phyloP scores from a whole-genome alignment of 495 filamentous ascomycete genomes.

The Massariosphaeria phaeospora region DNA sequence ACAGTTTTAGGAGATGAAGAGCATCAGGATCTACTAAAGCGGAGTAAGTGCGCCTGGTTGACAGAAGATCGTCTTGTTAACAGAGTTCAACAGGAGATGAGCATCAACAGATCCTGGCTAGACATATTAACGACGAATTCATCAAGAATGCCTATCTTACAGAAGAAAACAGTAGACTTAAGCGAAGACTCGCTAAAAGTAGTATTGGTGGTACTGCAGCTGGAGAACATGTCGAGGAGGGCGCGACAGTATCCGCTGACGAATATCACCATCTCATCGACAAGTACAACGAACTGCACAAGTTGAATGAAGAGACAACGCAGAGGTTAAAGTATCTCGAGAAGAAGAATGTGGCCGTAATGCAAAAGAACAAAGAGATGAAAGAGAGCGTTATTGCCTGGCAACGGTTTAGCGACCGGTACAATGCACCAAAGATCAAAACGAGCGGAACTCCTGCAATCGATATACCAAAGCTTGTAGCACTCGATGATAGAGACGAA shows the following conservation, averaged over 20 bases:
- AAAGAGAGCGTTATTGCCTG: slow-evolving; percentile 29
- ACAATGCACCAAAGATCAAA: slow-evolving; percentile 8
- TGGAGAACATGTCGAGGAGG: neutral
- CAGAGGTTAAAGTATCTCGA: slow-evolving; percentile 16
- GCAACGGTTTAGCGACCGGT: slow-evolving; percentile 26
- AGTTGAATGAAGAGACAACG: slow-evolving; percentile 13
- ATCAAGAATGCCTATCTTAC: slow-evolving; percentile 18
- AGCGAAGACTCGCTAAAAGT: slow-evolving; percentile 3
- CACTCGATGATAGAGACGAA: neutral
- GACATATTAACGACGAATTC: slow-evolving; percentile 10
- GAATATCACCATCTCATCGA: slow-evolving; percentile 23
- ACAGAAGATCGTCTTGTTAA: neutral
- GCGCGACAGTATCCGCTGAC: slow-evolving; percentile 10
- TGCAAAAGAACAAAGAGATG: slow-evolving; percentile 31
- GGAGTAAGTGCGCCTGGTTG: slow-evolving; percentile 6
- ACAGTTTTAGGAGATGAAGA: slow-evolving; percentile 9
- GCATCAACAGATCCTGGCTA: slow-evolving; percentile 17
- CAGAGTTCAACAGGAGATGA: slow-evolving; percentile 18
- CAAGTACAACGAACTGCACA: slow-evolving; percentile 31
- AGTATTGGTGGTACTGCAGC: neutral
- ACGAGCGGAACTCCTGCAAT: neutral
- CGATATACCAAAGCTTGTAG: neutral
- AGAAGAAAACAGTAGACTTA: slow-evolving; percentile 22
- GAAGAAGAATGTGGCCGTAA: slow-evolving; percentile 18
- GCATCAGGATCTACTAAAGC: slow-evolving; percentile 22